Evolutionary conservation across 495 filamentous ascomycete genomes (phyloP).

Genomic region (Staphylotrichum tortipilum): DNA sequence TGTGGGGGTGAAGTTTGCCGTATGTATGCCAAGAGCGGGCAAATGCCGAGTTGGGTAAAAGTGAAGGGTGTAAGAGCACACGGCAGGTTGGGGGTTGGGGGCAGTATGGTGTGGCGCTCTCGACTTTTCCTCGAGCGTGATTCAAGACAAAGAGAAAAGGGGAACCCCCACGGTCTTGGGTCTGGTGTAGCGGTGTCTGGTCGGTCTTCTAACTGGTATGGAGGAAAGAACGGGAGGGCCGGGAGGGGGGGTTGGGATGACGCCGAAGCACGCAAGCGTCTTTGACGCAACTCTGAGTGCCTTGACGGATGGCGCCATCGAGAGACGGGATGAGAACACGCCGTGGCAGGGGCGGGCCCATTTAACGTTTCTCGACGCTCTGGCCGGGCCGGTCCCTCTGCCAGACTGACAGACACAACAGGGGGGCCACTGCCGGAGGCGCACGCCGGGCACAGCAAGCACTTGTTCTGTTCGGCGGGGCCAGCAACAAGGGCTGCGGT

Average conservation of each 20-base stretch:
- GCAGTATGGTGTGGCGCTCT: not conserved
- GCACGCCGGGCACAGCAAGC: too few species aligned
- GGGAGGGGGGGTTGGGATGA: not conserved
- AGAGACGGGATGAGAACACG: conserved; percentile 23
- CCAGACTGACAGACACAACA: not conserved
- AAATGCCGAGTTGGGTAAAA: conserved; percentile 3
- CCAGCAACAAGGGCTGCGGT: not conserved
- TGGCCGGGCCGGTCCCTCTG: too few species aligned
- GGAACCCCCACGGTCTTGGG: conserved; percentile 3
- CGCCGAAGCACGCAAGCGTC: conserved; percentile 20
- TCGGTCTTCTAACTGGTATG: too few species aligned
- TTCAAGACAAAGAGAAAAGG: not conserved
- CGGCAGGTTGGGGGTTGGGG: not conserved
- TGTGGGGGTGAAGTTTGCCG: not conserved
- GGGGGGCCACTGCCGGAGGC: not conserved
- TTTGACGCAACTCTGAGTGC: conserved; percentile 15
- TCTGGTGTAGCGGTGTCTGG: conserved; percentile 1
- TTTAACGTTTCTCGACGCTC: too few species aligned
- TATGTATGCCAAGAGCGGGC: conserved; percentile 8
- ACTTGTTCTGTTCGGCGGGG: too few species aligned
- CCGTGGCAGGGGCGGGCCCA: not conserved
- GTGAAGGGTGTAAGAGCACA: not conserved
- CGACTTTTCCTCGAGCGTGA: not conserved
- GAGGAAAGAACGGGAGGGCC: not conserved
- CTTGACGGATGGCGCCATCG: conserved; percentile 20